A percentile compares a stretch with the other conserved stretches of the same genome.
phyloP scores from a whole-genome alignment of 257 asterid genomes.

The Nyctanthes arbortristis region DNA sequence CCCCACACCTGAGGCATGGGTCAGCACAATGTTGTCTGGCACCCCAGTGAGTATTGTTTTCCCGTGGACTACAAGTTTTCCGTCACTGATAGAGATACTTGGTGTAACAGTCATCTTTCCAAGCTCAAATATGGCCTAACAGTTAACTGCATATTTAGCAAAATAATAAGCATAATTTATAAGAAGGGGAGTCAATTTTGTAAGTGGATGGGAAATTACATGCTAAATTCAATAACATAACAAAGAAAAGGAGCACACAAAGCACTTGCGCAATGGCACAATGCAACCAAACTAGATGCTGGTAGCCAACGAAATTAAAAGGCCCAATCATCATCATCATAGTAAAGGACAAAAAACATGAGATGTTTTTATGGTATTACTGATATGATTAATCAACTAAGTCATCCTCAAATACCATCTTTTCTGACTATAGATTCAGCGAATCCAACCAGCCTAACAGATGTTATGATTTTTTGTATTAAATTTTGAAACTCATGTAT shows the following conservation, averaged over 20 bases:
- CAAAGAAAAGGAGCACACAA: not conserved
- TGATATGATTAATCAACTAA: not conserved
- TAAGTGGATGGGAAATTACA: not conserved
- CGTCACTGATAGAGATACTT: conserved; percentile 69
- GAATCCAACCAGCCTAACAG: not conserved
- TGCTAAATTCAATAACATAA: not conserved
- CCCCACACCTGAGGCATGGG: conserved; percentile 76
- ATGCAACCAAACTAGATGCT: not conserved
- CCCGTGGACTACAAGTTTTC: conserved; percentile 92
- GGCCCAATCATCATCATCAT: too few relatives aligned
- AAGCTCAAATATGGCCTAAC: conserved; percentile 22
- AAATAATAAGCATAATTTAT: conserved; percentile 17
- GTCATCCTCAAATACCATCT: not conserved
- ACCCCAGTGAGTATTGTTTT: conserved; percentile 82
- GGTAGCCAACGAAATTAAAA: not conserved
- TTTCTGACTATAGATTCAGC: not conserved
- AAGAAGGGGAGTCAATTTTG: not conserved
- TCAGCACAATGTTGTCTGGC: conserved; percentile 74
- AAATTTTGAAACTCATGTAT: not conserved
- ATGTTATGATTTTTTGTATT: not conserved
- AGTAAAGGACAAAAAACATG: too few relatives aligned
- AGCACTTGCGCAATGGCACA: not conserved
- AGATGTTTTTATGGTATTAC: too few relatives aligned
- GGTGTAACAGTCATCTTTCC: conserved; percentile 88
- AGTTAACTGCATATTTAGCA: conserved; percentile 42